These are phyloP conservation scores for Vitis riparia DNA, from an alignment of 164 flowering plant genomes.

Conservation along the genomic window DNA sequence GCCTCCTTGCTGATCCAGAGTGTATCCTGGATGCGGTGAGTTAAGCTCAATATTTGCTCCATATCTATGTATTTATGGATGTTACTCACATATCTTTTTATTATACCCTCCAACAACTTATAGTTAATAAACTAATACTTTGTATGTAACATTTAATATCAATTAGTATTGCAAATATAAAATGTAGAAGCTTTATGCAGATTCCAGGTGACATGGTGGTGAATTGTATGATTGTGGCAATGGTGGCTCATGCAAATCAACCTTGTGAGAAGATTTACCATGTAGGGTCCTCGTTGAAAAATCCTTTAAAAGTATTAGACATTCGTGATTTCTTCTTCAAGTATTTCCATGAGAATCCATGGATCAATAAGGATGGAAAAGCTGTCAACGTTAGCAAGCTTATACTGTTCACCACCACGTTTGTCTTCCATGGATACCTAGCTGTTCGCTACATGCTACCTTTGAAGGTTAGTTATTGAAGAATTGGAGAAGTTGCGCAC, in stretches of 20 bases:
- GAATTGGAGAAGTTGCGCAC: too few species aligned
- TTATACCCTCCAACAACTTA: too few species aligned
- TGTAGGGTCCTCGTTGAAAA: constrained; percentile 55
- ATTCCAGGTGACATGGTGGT: constrained; percentile 92
- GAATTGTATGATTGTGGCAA: constrained; percentile 59
- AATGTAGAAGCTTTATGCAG: constrained; percentile 25
- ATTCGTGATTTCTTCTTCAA: constrained; percentile 26
- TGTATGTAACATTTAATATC: neutral
- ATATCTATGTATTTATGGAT: too few species aligned
- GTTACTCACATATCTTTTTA: too few species aligned
- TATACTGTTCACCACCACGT: constrained; percentile 29
- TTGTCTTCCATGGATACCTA: constrained; percentile 52
- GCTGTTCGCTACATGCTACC: constrained; percentile 43
- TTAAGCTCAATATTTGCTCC: neutral
- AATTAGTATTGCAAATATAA: neutral
- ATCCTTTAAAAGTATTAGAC: constrained; percentile 25
- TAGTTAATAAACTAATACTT: neutral
- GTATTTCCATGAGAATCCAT: constrained; percentile 55
- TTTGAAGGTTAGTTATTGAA: constrained; percentile 41
- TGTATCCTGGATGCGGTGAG: constrained; percentile 56
- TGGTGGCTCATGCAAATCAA: constrained; percentile 43
- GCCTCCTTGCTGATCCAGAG: constrained; percentile 50
- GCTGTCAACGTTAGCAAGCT: constrained; percentile 43
- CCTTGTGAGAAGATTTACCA: constrained; percentile 44
- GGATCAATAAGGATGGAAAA: constrained; percentile 52